A percentile compares a stretch with the other conserved stretches of the same genome.
phyloP scores from a whole-genome alignment of 2,329 filamentous ascomycete genomes.

The Colletotrichum sp. region DNA sequence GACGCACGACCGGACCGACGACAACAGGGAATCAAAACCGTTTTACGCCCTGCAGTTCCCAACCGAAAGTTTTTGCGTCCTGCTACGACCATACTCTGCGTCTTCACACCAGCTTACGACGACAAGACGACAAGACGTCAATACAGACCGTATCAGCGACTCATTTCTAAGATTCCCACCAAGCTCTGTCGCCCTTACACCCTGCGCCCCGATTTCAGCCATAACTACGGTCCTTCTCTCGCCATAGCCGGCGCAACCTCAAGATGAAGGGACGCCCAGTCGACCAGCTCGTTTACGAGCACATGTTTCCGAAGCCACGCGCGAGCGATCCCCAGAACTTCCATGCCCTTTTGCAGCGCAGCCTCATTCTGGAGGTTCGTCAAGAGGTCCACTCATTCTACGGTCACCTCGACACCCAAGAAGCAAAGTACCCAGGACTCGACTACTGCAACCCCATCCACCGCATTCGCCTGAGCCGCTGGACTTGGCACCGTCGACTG shows the following conservation, averaged over 20 bases:
- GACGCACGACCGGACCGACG: not conserved
- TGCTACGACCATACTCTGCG: not conserved
- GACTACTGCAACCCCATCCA: conserved; percentile 79
- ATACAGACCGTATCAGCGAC: not conserved
- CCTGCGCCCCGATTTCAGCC: not conserved
- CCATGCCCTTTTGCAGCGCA: conserved; percentile 70
- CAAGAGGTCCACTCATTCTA: conserved; percentile 82
- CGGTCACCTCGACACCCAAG: conserved; percentile 78
- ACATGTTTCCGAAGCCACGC: conserved; percentile 73
- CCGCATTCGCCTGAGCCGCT: conserved; percentile 78
- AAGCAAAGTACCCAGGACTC: conserved; percentile 82
- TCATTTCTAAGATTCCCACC: not conserved
- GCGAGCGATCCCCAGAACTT: conserved; percentile 75
- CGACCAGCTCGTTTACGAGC: conserved; percentile 76
- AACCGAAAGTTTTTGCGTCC: not conserved
- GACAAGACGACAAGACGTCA: not conserved
- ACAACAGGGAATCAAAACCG: not conserved
- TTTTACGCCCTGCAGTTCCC: not conserved
- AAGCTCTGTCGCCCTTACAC: not conserved
- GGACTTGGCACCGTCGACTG: conserved; percentile 76
- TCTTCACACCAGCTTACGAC: not conserved
- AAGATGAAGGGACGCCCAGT: conserved; percentile 74
- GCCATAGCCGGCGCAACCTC: not conserved
- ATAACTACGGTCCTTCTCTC: not conserved
- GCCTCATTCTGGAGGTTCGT: conserved; percentile 78